phyloP scores from a whole-genome alignment of 257 asterid species.

The Solanum medicagineum region DNA sequence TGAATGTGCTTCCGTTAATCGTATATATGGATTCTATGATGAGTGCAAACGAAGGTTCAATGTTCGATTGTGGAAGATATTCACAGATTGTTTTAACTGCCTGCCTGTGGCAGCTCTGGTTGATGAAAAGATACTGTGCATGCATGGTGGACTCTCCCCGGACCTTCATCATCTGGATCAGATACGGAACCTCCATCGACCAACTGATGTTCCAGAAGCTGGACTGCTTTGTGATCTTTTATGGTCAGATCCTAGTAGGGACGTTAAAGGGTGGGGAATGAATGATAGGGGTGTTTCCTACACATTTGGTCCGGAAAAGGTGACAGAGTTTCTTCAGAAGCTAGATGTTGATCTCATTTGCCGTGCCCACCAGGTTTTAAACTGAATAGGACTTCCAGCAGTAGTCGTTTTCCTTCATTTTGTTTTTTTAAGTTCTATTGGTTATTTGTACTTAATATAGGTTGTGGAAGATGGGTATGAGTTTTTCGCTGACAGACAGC shows the following conservation, averaged over 20 bases:
- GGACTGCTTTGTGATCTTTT: constrained; percentile 68
- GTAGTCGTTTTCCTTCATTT: background rate
- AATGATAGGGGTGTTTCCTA: constrained; percentile 72
- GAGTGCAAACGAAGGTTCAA: constrained; percentile 70
- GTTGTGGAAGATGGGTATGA: constrained; percentile 87
- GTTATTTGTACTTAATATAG: constrained; percentile 12
- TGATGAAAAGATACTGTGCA: constrained; percentile 69
- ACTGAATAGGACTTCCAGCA: background rate
- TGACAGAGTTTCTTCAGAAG: constrained; percentile 57
- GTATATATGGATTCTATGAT: constrained; percentile 68
- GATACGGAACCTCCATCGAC: constrained; percentile 56
- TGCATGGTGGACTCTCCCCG: constrained; percentile 88
- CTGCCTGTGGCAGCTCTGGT: constrained; percentile 68
- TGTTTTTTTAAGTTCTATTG: background rate
- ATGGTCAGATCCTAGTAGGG: constrained; percentile 79
- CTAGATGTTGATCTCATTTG: constrained; percentile 70
- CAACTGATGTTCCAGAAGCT: constrained; percentile 60
- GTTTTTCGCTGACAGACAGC: constrained; percentile 72
- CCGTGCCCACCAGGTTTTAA: constrained; percentile 72
- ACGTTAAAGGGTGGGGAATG: constrained; percentile 67
- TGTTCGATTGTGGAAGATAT: constrained; percentile 57
- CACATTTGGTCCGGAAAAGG: constrained; percentile 58
- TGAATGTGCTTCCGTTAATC: constrained; percentile 71
- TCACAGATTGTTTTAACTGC: constrained; percentile 71
- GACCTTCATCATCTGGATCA: constrained; percentile 52